Evolutionary conservation across 371 early-diverging fungal genomes (phyloP).

Genomic region (Apophysomyces variabilis): DNA sequence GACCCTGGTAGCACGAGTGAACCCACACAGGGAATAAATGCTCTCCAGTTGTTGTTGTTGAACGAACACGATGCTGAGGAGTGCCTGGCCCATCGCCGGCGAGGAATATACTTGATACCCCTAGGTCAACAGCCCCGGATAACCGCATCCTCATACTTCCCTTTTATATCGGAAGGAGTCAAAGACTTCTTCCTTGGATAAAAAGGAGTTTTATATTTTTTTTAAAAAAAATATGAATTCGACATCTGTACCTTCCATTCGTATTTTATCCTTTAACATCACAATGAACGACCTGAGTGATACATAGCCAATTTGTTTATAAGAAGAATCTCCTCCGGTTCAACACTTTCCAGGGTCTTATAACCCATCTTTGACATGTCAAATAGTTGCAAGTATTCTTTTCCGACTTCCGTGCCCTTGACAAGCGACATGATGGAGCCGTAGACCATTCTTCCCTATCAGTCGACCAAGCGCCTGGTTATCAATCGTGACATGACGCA

Average conservation of each 20-base stretch:
- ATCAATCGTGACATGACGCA: too few species aligned
- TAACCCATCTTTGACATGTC: background rate
- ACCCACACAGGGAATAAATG: conserved; percentile 11
- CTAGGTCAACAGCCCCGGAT: conserved; percentile 12
- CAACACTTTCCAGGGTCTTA: background rate
- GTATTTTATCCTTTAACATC: background rate
- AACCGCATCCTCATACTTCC: background rate
- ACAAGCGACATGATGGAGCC: background rate
- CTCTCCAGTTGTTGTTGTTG: background rate
- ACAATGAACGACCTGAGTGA: background rate
- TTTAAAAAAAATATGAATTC: background rate
- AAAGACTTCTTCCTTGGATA: background rate
- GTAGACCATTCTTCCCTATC: background rate
- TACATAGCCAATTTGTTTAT: background rate
- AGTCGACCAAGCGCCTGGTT: too few species aligned
- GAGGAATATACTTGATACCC: conserved; percentile 9
- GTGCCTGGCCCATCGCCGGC: background rate
- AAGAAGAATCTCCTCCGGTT: background rate
- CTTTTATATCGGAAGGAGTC: background rate
- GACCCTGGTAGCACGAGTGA: background rate
- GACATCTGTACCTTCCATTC: background rate
- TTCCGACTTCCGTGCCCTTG: background rate
- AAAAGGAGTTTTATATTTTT: background rate
- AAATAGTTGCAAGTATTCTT: background rate
- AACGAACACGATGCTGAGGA: background rate